Base-by-base conservation (phyloP, 148 eudicot genomes). In the Rhododendron ferrugineum region DNA sequence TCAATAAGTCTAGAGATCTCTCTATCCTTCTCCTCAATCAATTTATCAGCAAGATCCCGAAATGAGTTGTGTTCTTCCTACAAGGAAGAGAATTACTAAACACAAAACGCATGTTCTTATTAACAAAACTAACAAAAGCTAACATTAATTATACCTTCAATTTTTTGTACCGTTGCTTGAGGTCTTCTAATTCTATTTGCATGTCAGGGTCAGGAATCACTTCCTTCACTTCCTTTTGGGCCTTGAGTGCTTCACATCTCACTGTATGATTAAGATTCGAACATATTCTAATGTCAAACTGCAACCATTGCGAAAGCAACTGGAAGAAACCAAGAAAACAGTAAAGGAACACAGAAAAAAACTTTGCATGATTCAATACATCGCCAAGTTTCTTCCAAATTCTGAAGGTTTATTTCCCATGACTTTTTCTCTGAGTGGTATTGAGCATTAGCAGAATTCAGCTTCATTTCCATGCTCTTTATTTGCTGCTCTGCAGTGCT, bases 41-140 rank as follows among this genome's bases (percentile, higher is more conserved):
- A 92, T 91, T 90, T 92, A 91, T 97, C 99, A 86, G 99, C 95
- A 86, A 97, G 98, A 88, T 97, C 97, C 75, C 94, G 96, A 85
- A 94, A 93, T 15, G 98, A 88, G 87, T 88, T 90, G 87, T 95
- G 98, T 90, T 97, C 99, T 90, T 97, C 99, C 99, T 97, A 91
- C 86, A 87, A 84, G 86, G 34, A 74, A 85, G 20, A 68, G 54
- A 75, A 74, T 22, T 52, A 80, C 34, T 91, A 82, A 85, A 60
- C 44, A 81, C 18, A 47, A 86, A 80, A 79, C 18, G 70, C 26
- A 18, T 14, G 30, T 30, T 37, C 36, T 34, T 4, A 86, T 72
- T 78, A 54, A 60, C 64, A 64, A 66, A 42, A 73, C 49, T 54
- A 80, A 84, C 68, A 84, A 36, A 89, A 54, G 83, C 84, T 80